Base-by-base conservation (phyloP, 106 monocot genomes). In the Acanthochlamys bracteata region DNA sequence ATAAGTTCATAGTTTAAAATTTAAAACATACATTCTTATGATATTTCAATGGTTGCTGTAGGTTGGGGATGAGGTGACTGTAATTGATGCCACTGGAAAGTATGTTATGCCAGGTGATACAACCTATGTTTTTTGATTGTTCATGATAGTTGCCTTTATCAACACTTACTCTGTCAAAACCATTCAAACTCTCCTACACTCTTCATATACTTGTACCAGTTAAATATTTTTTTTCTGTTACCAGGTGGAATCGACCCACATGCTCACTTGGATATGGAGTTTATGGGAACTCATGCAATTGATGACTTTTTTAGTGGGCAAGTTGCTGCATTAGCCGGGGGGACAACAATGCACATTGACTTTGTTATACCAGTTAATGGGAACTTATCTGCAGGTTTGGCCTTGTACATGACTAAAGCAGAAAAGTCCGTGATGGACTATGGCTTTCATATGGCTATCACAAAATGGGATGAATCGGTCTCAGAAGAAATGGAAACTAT, bases 261-360 rank as follows among this genome's bases (percentile, higher is more conserved):
- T 64, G 85, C 96, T 20, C 96, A 98, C 69, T 61, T 98, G 39
- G 88, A 56, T 51, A 92, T 98, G 96, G 96, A 92, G 24, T 98
- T 98, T 69, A 98, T 98, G 96, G 91, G 81, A 41, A 85, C 85
- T 53, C 75, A 73, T 54, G 79, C 91, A 4, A 83, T 85, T 41
- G 91, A 98, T 77, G 85, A 98, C 73, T 98, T 83, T 65, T 88
- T 80, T 71, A 85, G 72, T 71, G 96, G 91, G 24, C 96, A 98
- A 72, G 83, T 85, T 57, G 96, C 96, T 70, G 91, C 96, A 65
- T 52, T 98, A 65, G 84, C 96, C 16, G 96, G 96, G 46, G 96
- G 96, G 54, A 98, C 96, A 41, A 98, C 96, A 25, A 98, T 98
- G 96, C 91, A 98, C 54, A 98, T 98, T 66, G 96, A 98, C 78